Evolutionary conservation across 1,284 basidiomycete species (phyloP).

Genomic region (Pseudozyma pruni): DNA sequence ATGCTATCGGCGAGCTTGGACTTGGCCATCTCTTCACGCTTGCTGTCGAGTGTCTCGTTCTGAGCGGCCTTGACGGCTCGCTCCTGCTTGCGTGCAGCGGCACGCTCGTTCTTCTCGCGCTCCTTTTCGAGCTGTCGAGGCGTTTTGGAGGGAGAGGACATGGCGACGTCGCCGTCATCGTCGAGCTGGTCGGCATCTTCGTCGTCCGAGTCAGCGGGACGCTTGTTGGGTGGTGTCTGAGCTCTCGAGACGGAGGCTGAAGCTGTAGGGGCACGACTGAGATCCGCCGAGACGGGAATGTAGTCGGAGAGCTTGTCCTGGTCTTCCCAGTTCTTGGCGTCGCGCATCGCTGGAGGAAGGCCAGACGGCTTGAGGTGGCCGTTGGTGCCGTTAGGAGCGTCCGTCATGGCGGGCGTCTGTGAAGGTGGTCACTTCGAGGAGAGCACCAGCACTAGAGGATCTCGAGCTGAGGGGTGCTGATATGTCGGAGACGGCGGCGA

Average conservation of each 20-base stretch:
- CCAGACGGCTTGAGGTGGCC: constrained; percentile 42
- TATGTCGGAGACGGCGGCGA: no score
- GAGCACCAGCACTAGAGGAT: no score
- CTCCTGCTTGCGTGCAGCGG: constrained; percentile 49
- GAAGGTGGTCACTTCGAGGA: no score
- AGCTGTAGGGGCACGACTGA: constrained; percentile 49
- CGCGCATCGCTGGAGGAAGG: constrained; percentile 37
- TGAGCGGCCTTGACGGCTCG: constrained; percentile 52
- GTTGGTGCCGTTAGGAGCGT: constrained; percentile 31
- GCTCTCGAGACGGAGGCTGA: constrained; percentile 47
- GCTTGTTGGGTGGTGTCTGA: constrained; percentile 37
- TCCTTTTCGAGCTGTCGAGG: constrained; percentile 58
- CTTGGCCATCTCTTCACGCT: constrained; percentile 57
- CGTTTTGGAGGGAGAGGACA: constrained; percentile 53
- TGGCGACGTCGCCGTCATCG: constrained; percentile 32
- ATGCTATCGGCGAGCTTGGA: constrained; percentile 65
- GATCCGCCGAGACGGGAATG: constrained; percentile 52
- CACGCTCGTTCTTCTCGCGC: constrained; percentile 49
- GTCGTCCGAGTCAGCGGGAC: constrained; percentile 20
- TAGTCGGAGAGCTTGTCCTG: constrained; percentile 63
- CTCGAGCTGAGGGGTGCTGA: no score
- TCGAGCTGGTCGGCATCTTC: constrained; percentile 40
- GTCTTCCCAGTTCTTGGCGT: constrained; percentile 52
- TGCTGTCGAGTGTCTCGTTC: constrained; percentile 53
- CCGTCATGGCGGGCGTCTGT: constrained; percentile 20